Evolutionary conservation across 345 rosid species (phyloP), one percentile per base, ranked within the genome.

Genomic region (Bruguiera gymnorhiza): DNA sequence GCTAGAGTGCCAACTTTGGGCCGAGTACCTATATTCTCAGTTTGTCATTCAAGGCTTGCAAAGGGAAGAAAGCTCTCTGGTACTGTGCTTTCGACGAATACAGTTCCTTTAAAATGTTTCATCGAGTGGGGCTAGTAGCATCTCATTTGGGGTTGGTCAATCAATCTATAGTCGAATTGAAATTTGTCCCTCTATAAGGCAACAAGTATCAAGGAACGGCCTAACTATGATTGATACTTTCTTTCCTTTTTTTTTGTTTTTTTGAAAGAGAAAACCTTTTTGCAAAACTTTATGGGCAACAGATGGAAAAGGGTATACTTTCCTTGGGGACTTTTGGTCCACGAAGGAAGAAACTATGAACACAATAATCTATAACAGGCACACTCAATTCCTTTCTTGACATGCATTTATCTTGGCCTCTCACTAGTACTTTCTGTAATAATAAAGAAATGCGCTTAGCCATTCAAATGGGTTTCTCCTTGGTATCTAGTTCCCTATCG

Each of bases 331-430:
- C 23, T 54, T 53, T 29, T n/a, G 19, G 23, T 2, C 3, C 5
- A 0, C 21, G n/a, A 18, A 34, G 3, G n/a, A 11, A 4, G 21
- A 21, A 66, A 30, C 29, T 10, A 59, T 21, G 20, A 1, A 29
- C 16, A 15, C n/a, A 43, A 43, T 8, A 10, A 60, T 6, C 18
- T 8, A 5, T 46, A 30, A 48, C 46, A 51, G 24, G 21, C 27
- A 29, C 69, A 74, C 64, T 57, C 69, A 46, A 63, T 68, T 26
- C 73, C 69, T 74, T 74, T 19, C 73, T 74, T 74, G 29, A 1
- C 31, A 48, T 66, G 8, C 24, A 16, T 26, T 56, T 55, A 34
- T 55, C 56, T 66, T 64, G 48, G 15, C 24, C 29, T 55, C 15
- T 13, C 24, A 55, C 9, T 43, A 43, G 50, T 43, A 43, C 50